These are phyloP conservation scores for Trypethelium eluteriae DNA, from an alignment of 495 filamentous ascomycete species.

Conservation along the genomic window DNA sequence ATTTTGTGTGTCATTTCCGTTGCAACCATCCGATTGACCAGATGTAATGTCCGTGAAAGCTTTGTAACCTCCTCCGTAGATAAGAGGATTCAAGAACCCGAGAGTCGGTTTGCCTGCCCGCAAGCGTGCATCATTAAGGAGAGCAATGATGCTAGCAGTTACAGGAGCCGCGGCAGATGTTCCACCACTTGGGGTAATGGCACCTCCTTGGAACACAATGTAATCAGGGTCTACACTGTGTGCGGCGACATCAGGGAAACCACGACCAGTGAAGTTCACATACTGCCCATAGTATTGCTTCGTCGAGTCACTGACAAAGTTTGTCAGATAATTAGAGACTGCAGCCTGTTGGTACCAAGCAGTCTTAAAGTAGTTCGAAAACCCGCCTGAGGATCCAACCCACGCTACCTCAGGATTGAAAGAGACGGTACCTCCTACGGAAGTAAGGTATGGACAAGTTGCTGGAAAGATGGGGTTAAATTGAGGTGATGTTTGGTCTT, in stretches of 20 bases:
- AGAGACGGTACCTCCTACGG: constrained; percentile 40
- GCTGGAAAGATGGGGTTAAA: constrained; percentile 45
- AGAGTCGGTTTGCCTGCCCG: constrained; percentile 29
- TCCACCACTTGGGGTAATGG: constrained; percentile 29
- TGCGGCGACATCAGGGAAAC: constrained; percentile 35
- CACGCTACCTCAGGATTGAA: constrained; percentile 16
- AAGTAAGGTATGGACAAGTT: constrained; percentile 45
- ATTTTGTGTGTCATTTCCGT: constrained; percentile 28
- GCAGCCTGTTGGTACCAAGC: constrained; percentile 32
- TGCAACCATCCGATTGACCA: constrained; percentile 50
- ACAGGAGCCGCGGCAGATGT: constrained; percentile 34
- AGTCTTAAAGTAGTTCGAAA: constrained; percentile 33
- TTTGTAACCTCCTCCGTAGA: constrained; percentile 32
- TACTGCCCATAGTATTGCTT: constrained; percentile 33
- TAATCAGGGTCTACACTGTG: constrained; percentile 40
- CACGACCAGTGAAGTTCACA: constrained; percentile 33
- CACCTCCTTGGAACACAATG: constrained; percentile 49
- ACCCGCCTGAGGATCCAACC: constrained; percentile 32
- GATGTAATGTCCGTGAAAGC: constrained; percentile 33
- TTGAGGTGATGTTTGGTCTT: constrained; percentile 47
- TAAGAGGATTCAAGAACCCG: constrained; percentile 38
- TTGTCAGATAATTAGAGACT: constrained; percentile 30
- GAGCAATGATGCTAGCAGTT: constrained; percentile 31
- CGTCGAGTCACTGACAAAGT: constrained; percentile 30
- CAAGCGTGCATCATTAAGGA: constrained; percentile 36